Base-by-base conservation (phyloP, 1,284 basidiomycete species). In the Fomes fomentarius region DNA sequence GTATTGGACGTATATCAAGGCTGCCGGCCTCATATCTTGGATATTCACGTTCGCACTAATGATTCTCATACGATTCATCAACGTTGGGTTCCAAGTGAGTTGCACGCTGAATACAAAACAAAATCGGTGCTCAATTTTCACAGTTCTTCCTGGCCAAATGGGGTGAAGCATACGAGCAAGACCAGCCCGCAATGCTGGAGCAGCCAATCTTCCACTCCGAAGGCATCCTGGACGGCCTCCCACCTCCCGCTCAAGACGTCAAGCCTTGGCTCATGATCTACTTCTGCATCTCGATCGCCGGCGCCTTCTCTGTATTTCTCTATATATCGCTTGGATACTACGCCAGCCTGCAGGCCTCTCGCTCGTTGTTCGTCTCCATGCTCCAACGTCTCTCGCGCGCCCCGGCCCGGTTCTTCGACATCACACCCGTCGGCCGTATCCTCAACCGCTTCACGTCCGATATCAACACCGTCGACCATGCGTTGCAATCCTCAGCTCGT, bases 391-490 rank as follows among this genome's bases (percentile, higher is more conserved):
- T 89, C 21, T 78, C 81, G 8, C 74, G 82, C 39, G 84, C 84
- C 1, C 85, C 85, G 4, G 74, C 80, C 19, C 80, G 85, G 6
- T 89, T 88, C 69, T 88, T 87, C 67, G 86, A 89, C 63, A 74
- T 81, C 44, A 89, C 85, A 11, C 87, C 87, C 3, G 79, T 85
- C 38, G 85, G 89, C 14, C 77, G 89, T 26, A 90, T 92, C 60
- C 76, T 92, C 50, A 91, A 91, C 65, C 81, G 91, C 22, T 93
- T 93, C 71, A 89, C 88, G 1, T 78, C 83, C n/a, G 91, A 94
- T 64, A 86, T 92, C 64, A 87, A 87, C 53, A 84, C 81, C 7
- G 81, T 90, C 38, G 88, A 91, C 63, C 75, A 78, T 14, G 78
- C 81, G 0, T 72, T 90, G 1, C 81, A 87, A 62, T 73, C 73